Conservation (phyloP, 148 eudicot species). For the Rhododendron ovatum region DNA sequence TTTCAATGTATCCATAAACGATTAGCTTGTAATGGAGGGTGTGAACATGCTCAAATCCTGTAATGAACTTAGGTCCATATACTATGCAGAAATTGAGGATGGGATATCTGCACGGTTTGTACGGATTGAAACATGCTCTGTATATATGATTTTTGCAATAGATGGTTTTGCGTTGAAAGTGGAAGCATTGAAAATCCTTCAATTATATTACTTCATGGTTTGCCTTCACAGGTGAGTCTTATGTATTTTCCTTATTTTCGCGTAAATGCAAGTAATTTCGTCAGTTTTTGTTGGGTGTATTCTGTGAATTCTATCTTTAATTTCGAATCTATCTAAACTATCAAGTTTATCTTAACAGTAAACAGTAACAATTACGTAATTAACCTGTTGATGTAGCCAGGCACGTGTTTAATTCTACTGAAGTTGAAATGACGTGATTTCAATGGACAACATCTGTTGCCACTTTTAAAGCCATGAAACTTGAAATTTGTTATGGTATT, state of each 20-base stretch:
- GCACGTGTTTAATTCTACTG: neutral
- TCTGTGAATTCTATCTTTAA: neutral
- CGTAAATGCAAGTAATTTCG: neutral
- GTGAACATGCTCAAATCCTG: slow-evolving; percentile 5
- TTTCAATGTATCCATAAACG: slow-evolving; percentile 7
- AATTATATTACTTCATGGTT: slow-evolving; percentile 83
- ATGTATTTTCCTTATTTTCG: neutral
- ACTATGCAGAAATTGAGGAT: slow-evolving; percentile 61
- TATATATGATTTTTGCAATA: slow-evolving; percentile 60
- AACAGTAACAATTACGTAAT: neutral
- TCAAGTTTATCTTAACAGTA: neutral
- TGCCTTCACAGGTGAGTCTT: slow-evolving; percentile 88
- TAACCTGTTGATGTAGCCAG: neutral
- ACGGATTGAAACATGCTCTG: slow-evolving; percentile 49
- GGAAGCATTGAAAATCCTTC: slow-evolving; percentile 73
- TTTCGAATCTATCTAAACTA: neutral
- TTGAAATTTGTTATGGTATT: neutral
- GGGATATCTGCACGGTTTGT: slow-evolving; percentile 69
- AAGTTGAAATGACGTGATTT: neutral
- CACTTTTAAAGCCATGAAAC: neutral
- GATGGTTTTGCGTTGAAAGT: slow-evolving; percentile 97
- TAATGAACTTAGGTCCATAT: slow-evolving; percentile 20
- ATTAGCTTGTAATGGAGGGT: neutral
- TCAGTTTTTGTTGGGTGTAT: neutral
- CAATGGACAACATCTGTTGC: neutral